These are phyloP conservation scores for Madurella fahalii DNA, from an alignment of 2,329 filamentous ascomycete species.

Conservation along the genomic window DNA sequence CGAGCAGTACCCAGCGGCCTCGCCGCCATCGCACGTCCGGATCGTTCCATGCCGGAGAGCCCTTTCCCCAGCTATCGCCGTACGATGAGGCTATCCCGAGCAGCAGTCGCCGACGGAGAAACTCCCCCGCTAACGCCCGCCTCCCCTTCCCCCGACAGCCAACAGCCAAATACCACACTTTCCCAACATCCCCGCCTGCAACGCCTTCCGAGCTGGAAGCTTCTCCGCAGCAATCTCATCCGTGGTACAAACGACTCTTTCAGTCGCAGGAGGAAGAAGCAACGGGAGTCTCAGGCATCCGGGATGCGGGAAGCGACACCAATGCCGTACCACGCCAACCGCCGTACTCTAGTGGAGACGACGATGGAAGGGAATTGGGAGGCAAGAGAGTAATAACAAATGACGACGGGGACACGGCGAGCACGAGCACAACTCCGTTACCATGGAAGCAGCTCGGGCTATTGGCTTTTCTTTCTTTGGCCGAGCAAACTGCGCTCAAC, in stretches of 20 bases:
- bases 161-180: slow-evolving; percentile 70
- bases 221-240: slow-evolving; percentile 24
- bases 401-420: slow-evolving; percentile 21
- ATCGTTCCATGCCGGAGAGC: slow-evolving; percentile 51
- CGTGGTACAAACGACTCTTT: slow-evolving; percentile 31
- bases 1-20: slow-evolving; percentile 15
- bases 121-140: slow-evolving; percentile 14
- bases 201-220: slow-evolving; percentile 48
- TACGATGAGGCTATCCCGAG: slow-evolving; percentile 22
- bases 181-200: slow-evolving; percentile 69
- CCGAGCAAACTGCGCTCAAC: slow-evolving; percentile 94
- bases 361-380: neutral
- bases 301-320: slow-evolving; percentile 28
- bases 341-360: neutral
- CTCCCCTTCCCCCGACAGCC: slow-evolving; percentile 36
- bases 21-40: slow-evolving; percentile 36
- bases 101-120: slow-evolving; percentile 17
- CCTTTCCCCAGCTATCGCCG: slow-evolving; percentile 38
- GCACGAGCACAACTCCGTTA: slow-evolving; percentile 57
- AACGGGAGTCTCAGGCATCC: slow-evolving; percentile 11
- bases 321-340: neutral
- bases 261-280: slow-evolving; percentile 1
- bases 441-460: slow-evolving; percentile 79
- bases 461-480: slow-evolving; percentile 81
- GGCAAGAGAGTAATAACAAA: neutral